Base-by-base conservation (phyloP, 768 basidiomycete species). In the Amanita polypyramis region DNA sequence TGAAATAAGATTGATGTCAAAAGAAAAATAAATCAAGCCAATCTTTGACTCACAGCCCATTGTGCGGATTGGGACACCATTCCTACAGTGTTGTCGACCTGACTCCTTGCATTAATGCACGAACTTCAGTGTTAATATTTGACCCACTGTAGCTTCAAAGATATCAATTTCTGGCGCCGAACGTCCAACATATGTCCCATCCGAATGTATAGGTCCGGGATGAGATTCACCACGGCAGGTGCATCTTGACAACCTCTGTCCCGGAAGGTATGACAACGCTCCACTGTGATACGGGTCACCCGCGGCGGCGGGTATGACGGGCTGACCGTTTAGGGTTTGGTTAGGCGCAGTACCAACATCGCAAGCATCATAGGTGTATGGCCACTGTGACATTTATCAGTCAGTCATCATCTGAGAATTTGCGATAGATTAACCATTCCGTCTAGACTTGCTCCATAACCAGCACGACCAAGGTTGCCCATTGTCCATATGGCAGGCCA, bases 341-440 rank as follows among this genome's bases (percentile, higher is more conserved):
- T 97, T 98, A 6, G 75, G 63, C 14, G 77, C 71, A 0, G 93
- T 93, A n/a, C 95, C 95, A n/a, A 94, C 79, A 60, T 98, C 94
- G 56, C 95, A 96, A 9, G 74, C 66, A 55, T 89, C 85, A 53
- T 89, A 89, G 2, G 80, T 80, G 63, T 88, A 89, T 0, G 86
- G 87, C 86, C 84, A 85, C 82, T 82, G 43, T 10, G 45, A 21
- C 21, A 8, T 46, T 41, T 43, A 23, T 45, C 44, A 36, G 34
- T 45, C 11, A 36, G 29, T 36, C 10, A 12, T 2, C 2, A 29
- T 6, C 14, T 10, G 14, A 15, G 8, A n/a, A 5, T 5, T 10
- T 14, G 4, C 19, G 29, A 43, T 29, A n/a, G 20, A 58, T 65
- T 41, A 56, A 75, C 74, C 77, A 82, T 75, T 52, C 92, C 91